Conservation (phyloP, 345 rosid genomes). For the Salix purpurea region DNA sequence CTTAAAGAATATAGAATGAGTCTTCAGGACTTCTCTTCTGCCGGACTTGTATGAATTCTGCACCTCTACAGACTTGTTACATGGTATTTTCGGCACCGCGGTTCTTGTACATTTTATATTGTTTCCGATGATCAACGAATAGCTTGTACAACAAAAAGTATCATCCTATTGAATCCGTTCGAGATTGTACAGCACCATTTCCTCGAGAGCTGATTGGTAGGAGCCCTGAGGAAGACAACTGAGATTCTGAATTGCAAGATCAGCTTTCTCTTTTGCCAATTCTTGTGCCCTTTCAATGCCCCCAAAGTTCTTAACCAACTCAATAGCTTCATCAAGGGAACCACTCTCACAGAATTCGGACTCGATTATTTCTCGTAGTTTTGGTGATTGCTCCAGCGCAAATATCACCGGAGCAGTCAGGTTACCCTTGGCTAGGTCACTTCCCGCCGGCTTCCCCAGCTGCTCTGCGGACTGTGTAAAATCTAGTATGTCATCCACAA, state of each 20-base stretch:
- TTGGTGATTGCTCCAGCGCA: constrained; percentile 69
- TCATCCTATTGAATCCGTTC: constrained; percentile 63
- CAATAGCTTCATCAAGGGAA: constrained; percentile 71
- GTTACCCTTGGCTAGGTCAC: constrained; percentile 80
- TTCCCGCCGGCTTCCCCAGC: constrained; percentile 88
- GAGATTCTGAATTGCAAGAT: constrained; percentile 61
- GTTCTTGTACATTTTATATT: background rate
- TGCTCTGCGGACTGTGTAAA: constrained; percentile 90
- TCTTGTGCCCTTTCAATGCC: constrained; percentile 76
- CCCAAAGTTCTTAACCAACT: constrained; percentile 56
- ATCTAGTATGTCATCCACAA: constrained; percentile 88
- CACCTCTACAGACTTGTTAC: constrained; percentile 4
- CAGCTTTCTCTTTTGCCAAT: constrained; percentile 80
- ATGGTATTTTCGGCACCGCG: background rate
- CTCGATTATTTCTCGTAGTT: constrained; percentile 80
- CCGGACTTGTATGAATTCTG: background rate
- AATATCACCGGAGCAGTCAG: constrained; percentile 90
- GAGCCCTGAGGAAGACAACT: constrained; percentile 57
- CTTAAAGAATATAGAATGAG: constrained; percentile 27
- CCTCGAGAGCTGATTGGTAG: constrained; percentile 62
- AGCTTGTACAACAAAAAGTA: background rate
- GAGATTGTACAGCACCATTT: constrained; percentile 84
- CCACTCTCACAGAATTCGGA: constrained; percentile 82
- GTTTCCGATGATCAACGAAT: background rate
- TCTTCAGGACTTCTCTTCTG: constrained; percentile 9